Evolutionary conservation across 306 rosid species (phyloP).

Genomic region (Cercis canadensis): DNA sequence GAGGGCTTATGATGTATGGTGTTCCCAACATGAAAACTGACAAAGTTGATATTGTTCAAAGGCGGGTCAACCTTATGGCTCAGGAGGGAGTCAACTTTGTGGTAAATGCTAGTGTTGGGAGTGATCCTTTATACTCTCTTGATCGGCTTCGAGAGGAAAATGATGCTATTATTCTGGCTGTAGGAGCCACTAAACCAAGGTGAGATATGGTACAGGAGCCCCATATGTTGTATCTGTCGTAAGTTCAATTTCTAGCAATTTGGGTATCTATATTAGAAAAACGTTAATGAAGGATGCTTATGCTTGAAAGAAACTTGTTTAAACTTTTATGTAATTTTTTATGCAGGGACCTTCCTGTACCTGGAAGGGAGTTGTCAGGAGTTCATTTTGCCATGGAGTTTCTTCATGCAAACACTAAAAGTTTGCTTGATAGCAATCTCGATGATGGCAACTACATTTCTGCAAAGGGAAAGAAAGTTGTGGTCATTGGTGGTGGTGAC

Average conservation of each 20-base stretch:
- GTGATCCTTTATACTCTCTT: slow-evolving; percentile 73
- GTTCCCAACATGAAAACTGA: slow-evolving; percentile 98
- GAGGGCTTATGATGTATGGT: slow-evolving; percentile 99
- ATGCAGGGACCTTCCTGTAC: slow-evolving; percentile 95
- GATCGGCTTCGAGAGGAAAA: slow-evolving; percentile 76
- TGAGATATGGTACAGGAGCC: slow-evolving; percentile 31
- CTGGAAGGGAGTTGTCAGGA: slow-evolving; percentile 90
- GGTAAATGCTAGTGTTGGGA: slow-evolving; percentile 85
- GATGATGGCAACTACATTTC: slow-evolving; percentile 86
- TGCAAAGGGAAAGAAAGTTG: slow-evolving; percentile 92
- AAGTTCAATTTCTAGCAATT: neutral
- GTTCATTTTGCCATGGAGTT: slow-evolving; percentile 98
- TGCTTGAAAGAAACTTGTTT: neutral
- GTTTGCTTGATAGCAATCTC: slow-evolving; percentile 94
- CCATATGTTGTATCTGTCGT: neutral
- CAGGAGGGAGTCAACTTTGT: slow-evolving; percentile 83
- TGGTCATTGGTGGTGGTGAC: slow-evolving; percentile 99
- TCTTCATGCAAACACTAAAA: slow-evolving; percentile 94
- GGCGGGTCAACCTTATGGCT: slow-evolving; percentile 91
- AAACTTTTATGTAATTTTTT: neutral
- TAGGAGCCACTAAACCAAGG: slow-evolving; percentile 99
- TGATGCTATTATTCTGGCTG: slow-evolving; percentile 83
- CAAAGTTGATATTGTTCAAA: slow-evolving; percentile 77
- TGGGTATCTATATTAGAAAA: neutral
- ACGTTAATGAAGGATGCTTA: neutral